Evolutionary conservation across 176 grass and related monocot genomes (phyloP).

Genomic region (Aegilops speltoides): DNA sequence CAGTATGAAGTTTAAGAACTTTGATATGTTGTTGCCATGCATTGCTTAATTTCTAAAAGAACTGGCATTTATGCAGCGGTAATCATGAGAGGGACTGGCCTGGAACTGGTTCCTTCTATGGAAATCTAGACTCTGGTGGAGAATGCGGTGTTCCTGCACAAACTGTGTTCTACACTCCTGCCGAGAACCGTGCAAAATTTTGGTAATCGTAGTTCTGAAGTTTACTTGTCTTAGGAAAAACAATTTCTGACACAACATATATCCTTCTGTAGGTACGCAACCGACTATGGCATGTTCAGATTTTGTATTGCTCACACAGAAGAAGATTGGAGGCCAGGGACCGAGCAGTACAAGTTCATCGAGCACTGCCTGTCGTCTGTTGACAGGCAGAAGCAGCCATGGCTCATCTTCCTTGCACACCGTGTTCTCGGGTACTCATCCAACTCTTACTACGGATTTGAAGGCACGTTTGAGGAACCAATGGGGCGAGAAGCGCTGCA

Average conservation of each 20-base stretch:
- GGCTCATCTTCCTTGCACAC: constrained; percentile 78
- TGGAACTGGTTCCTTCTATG: constrained; percentile 84
- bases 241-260: neutral
- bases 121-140: constrained; percentile 65
- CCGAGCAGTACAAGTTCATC: constrained; percentile 66
- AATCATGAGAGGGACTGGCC: constrained; percentile 97
- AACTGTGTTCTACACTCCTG: constrained; percentile 90
- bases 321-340: constrained; percentile 71
- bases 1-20: constrained; percentile 2
- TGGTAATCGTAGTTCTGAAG: constrained; percentile 49
- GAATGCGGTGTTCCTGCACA: constrained; percentile 89
- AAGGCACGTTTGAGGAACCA: constrained; percentile 68
- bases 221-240: neutral
- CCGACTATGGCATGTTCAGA: constrained; percentile 71
- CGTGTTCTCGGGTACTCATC: constrained; percentile 78
- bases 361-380: constrained; percentile 65
- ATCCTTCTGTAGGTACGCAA: constrained; percentile 55
- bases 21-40: neutral
- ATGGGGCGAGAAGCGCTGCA: constrained; percentile 68
- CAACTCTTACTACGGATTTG: constrained; percentile 30
- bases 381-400: constrained; percentile 68
- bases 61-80: constrained; percentile 38
- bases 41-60: neutral
- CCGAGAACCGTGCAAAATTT: constrained; percentile 82
- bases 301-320: constrained; percentile 77